Conservation (phyloP, 345 rosid genomes). For the Ceriops decandra region DNA sequence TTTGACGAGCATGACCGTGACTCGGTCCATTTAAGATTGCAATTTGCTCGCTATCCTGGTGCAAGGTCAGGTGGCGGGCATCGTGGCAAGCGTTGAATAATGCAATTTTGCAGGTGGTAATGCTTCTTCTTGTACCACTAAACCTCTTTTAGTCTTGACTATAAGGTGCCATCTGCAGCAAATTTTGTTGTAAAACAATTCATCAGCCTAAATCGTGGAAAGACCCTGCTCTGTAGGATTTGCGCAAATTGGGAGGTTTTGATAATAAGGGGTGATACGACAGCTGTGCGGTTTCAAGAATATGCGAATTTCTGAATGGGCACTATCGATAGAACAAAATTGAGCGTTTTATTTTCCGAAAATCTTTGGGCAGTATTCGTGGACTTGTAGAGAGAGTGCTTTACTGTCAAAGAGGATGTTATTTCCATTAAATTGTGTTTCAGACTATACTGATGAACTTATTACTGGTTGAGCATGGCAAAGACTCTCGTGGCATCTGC, state of each 20-base stretch:
- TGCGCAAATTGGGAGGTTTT: constrained; percentile 29
- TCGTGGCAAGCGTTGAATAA: constrained; percentile 57
- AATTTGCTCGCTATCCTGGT: constrained; percentile 79
- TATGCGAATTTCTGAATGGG: constrained; percentile 23
- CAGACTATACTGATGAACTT: constrained; percentile 2
- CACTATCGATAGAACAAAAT: constrained; percentile 26
- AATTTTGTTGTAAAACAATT: constrained; percentile 27
- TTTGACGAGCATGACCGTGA: constrained; percentile 72
- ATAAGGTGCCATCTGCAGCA: constrained; percentile 24
- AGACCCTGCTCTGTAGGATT: constrained; percentile 47
- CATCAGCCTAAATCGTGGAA: constrained; percentile 36
- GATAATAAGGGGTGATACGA: constrained; percentile 28
- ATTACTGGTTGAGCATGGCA: constrained; percentile 2
- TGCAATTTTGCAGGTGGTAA: constrained; percentile 40
- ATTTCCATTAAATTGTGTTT: constrained; percentile 25
- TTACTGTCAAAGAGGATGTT: constrained; percentile 23
- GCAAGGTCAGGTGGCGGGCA: constrained; percentile 70
- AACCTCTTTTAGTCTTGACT: constrained; percentile 32
- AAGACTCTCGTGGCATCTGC: not conserved
- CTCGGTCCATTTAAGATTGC: constrained; percentile 54
- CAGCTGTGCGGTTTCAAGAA: constrained; percentile 30
- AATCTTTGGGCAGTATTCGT: constrained; percentile 9
- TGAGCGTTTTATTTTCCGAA: constrained; percentile 20
- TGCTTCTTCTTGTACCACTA: constrained; percentile 23
- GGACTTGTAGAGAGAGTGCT: constrained; percentile 13